Evolutionary conservation across 108 stramenopile genomes (phyloP), one percentile per base, ranked within the genome.

Genomic region (Discostella stelligeroides): DNA sequence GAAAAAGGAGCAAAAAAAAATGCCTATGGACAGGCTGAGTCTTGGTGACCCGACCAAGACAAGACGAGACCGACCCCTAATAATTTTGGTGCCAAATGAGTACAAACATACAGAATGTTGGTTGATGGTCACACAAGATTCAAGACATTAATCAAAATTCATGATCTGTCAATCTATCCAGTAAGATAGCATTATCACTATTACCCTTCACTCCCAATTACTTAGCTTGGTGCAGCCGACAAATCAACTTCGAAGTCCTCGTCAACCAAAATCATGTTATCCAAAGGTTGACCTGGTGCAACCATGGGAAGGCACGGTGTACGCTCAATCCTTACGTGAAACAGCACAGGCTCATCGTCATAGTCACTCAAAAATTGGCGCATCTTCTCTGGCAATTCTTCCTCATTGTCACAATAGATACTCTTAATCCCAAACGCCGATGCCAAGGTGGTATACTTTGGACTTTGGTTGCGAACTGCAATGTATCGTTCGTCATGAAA

Each of bases 401-500:
- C 90, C 55, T 84, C 80, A 51, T 70, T 60, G 54, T 92, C 90
- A 63, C 84, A 87, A 54, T 86, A 89, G 14, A 96, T 59, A 54
- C 80, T 75, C 73, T 93, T 89, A 63, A 94, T 90, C 25, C 85
- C 86, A 63, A 93, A 94, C 0, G 95, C 82, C 24, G 82, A 70
- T 1, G 95, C 95, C 54, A 96, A 70, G 18, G 72, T 82, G 53
- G 27, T 47, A 63, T 93, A 96, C 25, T 90, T 84, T 0, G 95
- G 95, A 80, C 91, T 94, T 30, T 73, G 63, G 71, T 94, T 96
- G 23, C 85, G 76, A 27, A 94, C 92, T 38, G 91, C 93, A 62
- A 92, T 78, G 71, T 86, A 88, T 53, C 95, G 93, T 56, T 86
- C 83, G 37, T 90, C 85, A 78, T 96, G 92, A 82, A 96, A 96